These are phyloP conservation scores for Erythrophleum ivorense DNA, from an alignment of 331 rosid genomes.

Conservation along the genomic window DNA sequence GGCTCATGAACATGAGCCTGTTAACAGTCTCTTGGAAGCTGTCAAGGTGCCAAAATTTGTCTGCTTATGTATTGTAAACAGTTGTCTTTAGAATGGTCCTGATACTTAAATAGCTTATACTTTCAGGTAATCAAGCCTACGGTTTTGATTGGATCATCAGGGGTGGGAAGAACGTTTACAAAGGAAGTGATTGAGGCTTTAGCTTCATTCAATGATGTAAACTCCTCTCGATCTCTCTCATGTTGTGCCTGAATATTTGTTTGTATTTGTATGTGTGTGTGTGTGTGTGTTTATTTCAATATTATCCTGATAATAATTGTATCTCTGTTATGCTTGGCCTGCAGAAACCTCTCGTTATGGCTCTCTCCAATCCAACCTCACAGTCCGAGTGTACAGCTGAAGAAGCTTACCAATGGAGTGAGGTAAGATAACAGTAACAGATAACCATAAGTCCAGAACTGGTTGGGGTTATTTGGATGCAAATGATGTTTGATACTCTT, in stretches of 20 bases:
- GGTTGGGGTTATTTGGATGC: neutral
- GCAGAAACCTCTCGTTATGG: constrained; percentile 88
- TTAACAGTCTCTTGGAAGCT: constrained; percentile 67
- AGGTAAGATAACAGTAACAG: constrained; percentile 55
- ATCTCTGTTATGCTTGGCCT: constrained; percentile 42
- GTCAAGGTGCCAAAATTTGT: constrained; percentile 64
- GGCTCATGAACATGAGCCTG: constrained; percentile 94
- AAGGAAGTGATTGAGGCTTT: constrained; percentile 88
- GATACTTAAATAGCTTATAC: constrained; percentile 32
- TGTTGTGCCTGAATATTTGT: neutral
- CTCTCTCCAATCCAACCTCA: constrained; percentile 97
- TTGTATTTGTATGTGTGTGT: neutral
- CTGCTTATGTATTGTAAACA: constrained; percentile 5
- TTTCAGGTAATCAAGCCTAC: constrained; percentile 90
- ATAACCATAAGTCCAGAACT: neutral
- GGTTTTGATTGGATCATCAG: constrained; percentile 92
- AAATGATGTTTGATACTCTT: constrained; percentile 24
- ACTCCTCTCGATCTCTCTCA: constrained; percentile 12
- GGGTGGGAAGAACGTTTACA: constrained; percentile 89
- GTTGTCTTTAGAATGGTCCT: neutral
- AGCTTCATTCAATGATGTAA: constrained; percentile 76
- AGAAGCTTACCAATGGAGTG: constrained; percentile 92
- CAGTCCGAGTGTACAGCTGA: constrained; percentile 98
- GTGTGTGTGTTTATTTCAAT: neutral
- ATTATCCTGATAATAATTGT: constrained; percentile 25